These are phyloP conservation scores for Circinella umbellata DNA, from an alignment of 371 early-diverging fungal species.

Conservation along the genomic window DNA sequence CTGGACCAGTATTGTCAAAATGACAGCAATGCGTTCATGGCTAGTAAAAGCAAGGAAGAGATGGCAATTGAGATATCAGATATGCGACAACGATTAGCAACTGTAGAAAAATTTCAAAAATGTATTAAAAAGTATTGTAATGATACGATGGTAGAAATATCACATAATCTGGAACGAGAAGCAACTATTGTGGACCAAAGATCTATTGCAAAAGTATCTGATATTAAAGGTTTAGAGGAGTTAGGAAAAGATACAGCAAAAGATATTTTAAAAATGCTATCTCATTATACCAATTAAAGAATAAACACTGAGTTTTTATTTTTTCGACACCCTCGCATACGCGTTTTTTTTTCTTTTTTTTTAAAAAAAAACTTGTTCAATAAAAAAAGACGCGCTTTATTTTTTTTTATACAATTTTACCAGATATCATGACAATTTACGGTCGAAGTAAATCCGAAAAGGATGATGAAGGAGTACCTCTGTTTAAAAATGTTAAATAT, in stretches of 20 bases:
- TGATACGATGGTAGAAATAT: neutral
- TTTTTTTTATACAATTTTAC: neutral
- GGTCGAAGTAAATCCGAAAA: slow-evolving; percentile 5
- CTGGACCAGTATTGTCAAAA: neutral
- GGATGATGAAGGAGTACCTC: neutral
- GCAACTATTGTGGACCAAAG: neutral
- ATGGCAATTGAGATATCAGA: neutral
- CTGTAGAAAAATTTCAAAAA: neutral
- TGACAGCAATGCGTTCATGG: neutral
- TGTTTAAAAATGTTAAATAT: slow-evolving; percentile 14
- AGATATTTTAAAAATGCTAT: neutral
- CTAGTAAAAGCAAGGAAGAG: neutral
- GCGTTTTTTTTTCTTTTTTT: neutral
- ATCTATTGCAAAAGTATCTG: neutral
- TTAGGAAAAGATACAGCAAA: neutral
- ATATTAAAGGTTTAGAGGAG: neutral
- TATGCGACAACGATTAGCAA: neutral
- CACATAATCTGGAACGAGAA: neutral
- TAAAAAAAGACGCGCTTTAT: neutral
- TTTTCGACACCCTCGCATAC: too few relatives aligned
- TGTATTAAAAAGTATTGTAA: neutral
- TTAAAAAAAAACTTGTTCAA: neutral
- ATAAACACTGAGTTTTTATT: neutral
- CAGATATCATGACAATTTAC: neutral
- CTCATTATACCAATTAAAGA: neutral